Percentiles rank a stretch among this genome's conserved stretches.
phyloP scores from a whole-genome alignment of 192 early-diverging fungal species.

The Backusella sp. region DNA sequence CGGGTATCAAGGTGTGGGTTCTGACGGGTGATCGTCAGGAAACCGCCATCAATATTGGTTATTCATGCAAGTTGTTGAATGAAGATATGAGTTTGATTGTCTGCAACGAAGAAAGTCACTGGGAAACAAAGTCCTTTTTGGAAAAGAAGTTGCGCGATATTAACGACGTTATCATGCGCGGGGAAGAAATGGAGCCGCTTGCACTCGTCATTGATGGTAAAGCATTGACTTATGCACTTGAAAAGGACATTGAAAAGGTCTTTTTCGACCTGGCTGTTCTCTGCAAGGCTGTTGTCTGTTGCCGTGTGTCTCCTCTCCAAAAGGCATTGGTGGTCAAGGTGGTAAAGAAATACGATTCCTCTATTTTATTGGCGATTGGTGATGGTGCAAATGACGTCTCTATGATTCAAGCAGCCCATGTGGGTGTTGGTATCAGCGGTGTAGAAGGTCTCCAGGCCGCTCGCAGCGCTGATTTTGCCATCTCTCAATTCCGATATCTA shows the following conservation, averaged over 20 bases:
- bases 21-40: constrained; percentile 97
- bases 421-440: constrained; percentile 95
- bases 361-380: constrained; percentile 94
- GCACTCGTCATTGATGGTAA: constrained; percentile 96
- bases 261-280: constrained; percentile 90
- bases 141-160: constrained; percentile 85
- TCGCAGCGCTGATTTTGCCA: constrained; percentile 94
- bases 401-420: constrained; percentile 99
- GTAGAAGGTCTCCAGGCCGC: constrained; percentile 97
- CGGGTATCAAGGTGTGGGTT: constrained; percentile 97
- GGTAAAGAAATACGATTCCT: constrained; percentile 87
- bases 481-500: constrained; percentile 93
- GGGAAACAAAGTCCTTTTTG: constrained; percentile 91
- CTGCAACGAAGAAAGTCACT: constrained; percentile 90
- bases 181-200: constrained; percentile 56
- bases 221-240: constrained; percentile 89
- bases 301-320: constrained; percentile 96
- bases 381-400: constrained; percentile 98
- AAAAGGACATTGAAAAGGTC: constrained; percentile 75
- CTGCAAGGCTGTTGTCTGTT: constrained; percentile 96
- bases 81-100: constrained; percentile 96
- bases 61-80: constrained; percentile 92
- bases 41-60: constrained; percentile 99
- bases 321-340: constrained; percentile 97
- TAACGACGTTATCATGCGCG: constrained; percentile 48